These are phyloP conservation scores for Podospora anserina DNA, from an alignment of 495 filamentous ascomycete genomes.

Conservation along the genomic window DNA sequence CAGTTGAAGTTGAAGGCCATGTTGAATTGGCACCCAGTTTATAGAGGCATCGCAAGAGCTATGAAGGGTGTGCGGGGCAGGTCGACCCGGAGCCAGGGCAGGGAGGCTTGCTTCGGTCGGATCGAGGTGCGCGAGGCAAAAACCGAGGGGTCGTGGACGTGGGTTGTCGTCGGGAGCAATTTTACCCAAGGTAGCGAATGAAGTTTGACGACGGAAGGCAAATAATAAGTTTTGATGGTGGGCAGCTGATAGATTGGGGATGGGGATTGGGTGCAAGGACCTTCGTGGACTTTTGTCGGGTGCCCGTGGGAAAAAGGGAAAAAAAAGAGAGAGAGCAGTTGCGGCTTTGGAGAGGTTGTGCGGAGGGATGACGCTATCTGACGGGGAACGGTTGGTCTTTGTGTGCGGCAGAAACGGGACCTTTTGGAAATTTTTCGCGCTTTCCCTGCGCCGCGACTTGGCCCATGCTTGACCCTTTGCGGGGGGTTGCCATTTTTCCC, in stretches of 20 bases:
- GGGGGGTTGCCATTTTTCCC: slow-evolving; percentile 2
- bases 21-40: slow-evolving; percentile 41
- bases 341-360: slow-evolving; percentile 17
- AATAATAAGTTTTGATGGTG: background rate
- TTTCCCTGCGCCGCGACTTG: background rate
- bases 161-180: background rate
- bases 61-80: slow-evolving; percentile 10
- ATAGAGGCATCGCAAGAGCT: slow-evolving; percentile 32
- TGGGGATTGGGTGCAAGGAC: background rate
- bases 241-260: too few species aligned
- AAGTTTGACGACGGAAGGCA: background rate
- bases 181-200: background rate
- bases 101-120: background rate
- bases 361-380: slow-evolving; percentile 28
- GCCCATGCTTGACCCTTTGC: slow-evolving; percentile 2
- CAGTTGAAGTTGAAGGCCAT: slow-evolving; percentile 99
- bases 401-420: slow-evolving; percentile 1
- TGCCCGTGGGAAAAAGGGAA: background rate
- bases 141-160: background rate
- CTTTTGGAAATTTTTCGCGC: slow-evolving; percentile 24
- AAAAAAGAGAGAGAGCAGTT: background rate
- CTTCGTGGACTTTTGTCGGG: background rate
- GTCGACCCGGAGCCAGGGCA: background rate
- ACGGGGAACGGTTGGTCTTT: slow-evolving; percentile 20
- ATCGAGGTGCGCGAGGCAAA: background rate